A percentile compares a stretch with the other conserved stretches of the same genome.
Conservation (phyloP, 352 stramenopile genomes). For the Poterioochromonas sp. region DNA sequence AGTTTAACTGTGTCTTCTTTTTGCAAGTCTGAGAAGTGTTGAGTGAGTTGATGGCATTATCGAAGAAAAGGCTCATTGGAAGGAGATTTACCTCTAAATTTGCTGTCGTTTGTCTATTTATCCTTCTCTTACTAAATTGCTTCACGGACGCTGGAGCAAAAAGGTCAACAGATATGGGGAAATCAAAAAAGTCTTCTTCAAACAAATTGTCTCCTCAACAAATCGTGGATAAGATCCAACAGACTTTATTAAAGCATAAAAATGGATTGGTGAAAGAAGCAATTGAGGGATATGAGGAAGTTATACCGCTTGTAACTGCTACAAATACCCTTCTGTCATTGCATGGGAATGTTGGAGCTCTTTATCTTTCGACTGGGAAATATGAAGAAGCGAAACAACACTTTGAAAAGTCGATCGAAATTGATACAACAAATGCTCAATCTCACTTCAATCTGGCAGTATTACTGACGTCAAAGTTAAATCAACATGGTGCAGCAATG, state of each 20-base stretch:
- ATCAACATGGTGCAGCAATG: neutral
- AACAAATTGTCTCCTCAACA: too few relatives aligned
- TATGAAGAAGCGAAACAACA: neutral
- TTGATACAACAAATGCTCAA: neutral
- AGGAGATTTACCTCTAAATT: too few relatives aligned
- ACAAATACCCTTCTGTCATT: neutral
- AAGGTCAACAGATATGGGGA: too few relatives aligned
- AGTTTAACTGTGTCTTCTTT: too few relatives aligned
- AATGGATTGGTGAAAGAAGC: neutral
- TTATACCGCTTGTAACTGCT: neutral
- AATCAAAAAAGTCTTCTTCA: too few relatives aligned
- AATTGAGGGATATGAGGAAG: constrained; percentile 1
- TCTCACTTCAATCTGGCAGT: constrained; percentile 17
- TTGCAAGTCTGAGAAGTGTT: too few relatives aligned
- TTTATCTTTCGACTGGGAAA: neutral
- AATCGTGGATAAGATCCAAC: constrained; percentile 6
- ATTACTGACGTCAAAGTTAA: neutral
- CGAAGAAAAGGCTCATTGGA: too few relatives aligned
- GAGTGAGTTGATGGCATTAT: too few relatives aligned
- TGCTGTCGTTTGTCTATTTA: too few relatives aligned
- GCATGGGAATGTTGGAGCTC: neutral
- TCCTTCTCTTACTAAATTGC: too few relatives aligned
- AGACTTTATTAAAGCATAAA: neutral
- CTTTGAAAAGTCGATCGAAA: neutral
- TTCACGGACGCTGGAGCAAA: too few relatives aligned